Conservation (phyloP, 2,329 filamentous ascomycete species). For the Byssochlamys sp. region DNA sequence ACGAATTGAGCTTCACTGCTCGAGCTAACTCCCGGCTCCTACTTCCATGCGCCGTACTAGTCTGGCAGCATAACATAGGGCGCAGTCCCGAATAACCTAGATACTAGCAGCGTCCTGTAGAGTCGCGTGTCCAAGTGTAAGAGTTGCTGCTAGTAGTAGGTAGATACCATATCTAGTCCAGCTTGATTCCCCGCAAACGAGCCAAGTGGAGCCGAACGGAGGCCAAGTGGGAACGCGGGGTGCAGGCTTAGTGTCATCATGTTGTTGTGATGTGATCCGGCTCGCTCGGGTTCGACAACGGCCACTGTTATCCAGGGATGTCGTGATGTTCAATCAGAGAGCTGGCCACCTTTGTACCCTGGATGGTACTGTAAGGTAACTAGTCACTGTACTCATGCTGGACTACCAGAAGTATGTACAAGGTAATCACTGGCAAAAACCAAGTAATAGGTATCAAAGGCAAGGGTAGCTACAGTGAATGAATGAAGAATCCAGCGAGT, state of each 20-base stretch:
- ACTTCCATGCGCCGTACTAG: too few species aligned
- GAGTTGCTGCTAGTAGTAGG: not conserved
- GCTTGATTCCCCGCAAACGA: conserved; percentile 3
- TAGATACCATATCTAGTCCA: not conserved
- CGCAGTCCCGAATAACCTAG: not conserved
- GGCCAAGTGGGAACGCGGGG: conserved; percentile 8
- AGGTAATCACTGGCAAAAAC: not conserved
- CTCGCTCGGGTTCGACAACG: not conserved
- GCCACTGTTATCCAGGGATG: not conserved
- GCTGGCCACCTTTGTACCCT: not conserved
- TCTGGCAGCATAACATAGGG: not conserved
- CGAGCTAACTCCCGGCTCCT: not conserved
- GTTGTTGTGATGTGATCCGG: conserved; percentile 5
- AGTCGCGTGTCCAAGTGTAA: not conserved
- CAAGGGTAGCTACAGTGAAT: not conserved
- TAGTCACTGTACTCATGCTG: too few species aligned
- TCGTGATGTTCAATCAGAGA: not conserved
- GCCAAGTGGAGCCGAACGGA: conserved; percentile 3
- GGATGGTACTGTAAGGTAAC: not conserved
- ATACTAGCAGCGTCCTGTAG: not conserved
- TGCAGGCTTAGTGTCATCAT: conserved; percentile 7
- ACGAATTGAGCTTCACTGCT: not conserved
- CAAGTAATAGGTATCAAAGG: not conserved
- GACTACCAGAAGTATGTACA: too few species aligned
- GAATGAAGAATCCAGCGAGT: not conserved